phyloP scores from a whole-genome alignment of 2,329 filamentous ascomycete genomes.

The Aspergillus texensis region DNA sequence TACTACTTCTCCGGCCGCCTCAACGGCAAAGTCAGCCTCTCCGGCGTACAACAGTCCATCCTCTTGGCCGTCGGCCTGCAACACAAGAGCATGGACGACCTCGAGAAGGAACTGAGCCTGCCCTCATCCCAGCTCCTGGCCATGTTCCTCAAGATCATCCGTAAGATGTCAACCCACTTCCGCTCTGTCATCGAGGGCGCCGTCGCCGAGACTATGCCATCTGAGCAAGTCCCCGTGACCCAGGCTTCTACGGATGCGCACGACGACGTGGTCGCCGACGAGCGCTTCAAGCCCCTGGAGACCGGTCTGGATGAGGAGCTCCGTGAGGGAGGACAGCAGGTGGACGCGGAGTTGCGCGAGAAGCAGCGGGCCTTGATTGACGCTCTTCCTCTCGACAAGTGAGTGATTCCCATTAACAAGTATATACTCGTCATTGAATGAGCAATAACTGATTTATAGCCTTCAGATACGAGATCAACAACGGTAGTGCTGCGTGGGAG shows the following conservation, averaged over 20 bases:
- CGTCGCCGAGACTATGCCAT: slow-evolving; percentile 67
- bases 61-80: slow-evolving; percentile 90
- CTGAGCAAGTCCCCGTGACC: slow-evolving; percentile 46
- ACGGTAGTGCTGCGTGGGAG: slow-evolving; percentile 56
- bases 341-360: slow-evolving; percentile 69
- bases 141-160: slow-evolving; percentile 95
- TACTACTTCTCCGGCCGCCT: slow-evolving; percentile 85
- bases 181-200: slow-evolving; percentile 73
- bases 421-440: slow-evolving; percentile 22
- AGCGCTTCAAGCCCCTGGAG: slow-evolving; percentile 70
- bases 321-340: slow-evolving; percentile 78
- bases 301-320: slow-evolving; percentile 78
- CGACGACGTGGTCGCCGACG: slow-evolving; percentile 64
- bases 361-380: slow-evolving; percentile 89
- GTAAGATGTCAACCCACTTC: slow-evolving; percentile 83
- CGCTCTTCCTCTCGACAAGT: slow-evolving; percentile 84
- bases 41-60: slow-evolving; percentile 81
- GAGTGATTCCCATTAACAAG: slow-evolving; percentile 43
- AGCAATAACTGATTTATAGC: slow-evolving; percentile 45
- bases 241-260: slow-evolving; percentile 61
- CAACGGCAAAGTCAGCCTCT: slow-evolving; percentile 67
- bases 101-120: slow-evolving; percentile 77
- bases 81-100: slow-evolving; percentile 78
- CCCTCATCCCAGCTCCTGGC: slow-evolving; percentile 80
- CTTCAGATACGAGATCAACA: slow-evolving; percentile 49